Evolutionary conservation across 768 basidiomycete genomes (phyloP).

Genomic region (Lyophyllum decastes): DNA sequence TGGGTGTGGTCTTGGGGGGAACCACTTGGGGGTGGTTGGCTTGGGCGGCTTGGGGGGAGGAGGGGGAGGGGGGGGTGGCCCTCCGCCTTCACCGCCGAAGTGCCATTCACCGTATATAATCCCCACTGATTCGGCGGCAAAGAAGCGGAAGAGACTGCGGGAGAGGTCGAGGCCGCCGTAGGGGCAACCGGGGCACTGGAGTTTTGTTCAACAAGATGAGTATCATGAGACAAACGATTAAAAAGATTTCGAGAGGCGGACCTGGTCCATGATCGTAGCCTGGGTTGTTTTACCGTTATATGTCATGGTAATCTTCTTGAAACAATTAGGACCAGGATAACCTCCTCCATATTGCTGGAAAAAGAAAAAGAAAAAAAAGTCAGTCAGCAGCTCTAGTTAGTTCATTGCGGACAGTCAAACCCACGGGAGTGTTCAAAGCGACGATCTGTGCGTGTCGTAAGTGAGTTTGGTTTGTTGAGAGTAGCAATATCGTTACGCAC

Average conservation of each 20-base stretch:
- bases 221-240: neutral
- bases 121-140: constrained; percentile 44
- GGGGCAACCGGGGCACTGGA: constrained; percentile 23
- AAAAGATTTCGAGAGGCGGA: constrained; percentile 19
- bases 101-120: constrained; percentile 54
- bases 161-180: constrained; percentile 62
- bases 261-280: constrained; percentile 67
- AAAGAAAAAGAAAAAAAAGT: constrained; percentile 8
- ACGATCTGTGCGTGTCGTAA: constrained; percentile 42
- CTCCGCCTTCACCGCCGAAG: constrained; percentile 28
- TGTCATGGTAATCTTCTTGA: constrained; percentile 60
- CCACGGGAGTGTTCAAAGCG: constrained; percentile 46
- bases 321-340: constrained; percentile 51
- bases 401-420: constrained; percentile 8
- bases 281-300: constrained; percentile 54
- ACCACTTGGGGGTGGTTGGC: constrained; percentile 18
- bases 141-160: constrained; percentile 53
- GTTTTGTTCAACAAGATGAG: neutral
- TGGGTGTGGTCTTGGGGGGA: constrained; percentile 16
- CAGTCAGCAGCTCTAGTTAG: neutral
- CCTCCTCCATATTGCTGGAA: constrained; percentile 56
- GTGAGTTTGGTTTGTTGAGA: neutral
- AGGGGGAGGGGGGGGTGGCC: constrained; percentile 20
- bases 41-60: constrained; percentile 20
- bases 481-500: constrained; percentile 29